A percentile compares a stretch with the other conserved stretches of the same genome.
Conservation (phyloP, 1,139 yeast species). For the Schwanniomyces etchellsii region DNA sequence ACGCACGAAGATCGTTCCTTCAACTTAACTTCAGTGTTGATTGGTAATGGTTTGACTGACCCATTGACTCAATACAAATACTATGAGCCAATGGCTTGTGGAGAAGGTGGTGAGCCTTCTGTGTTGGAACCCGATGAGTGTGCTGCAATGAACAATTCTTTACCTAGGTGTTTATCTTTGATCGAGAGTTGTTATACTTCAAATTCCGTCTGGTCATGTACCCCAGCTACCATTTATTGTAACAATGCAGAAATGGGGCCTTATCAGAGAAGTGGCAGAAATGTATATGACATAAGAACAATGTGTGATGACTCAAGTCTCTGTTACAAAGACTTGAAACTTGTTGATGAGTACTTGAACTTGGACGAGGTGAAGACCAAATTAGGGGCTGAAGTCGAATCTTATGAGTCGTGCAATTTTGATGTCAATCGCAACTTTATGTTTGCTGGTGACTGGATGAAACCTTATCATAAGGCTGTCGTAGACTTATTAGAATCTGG, state of each 20-base stretch:
- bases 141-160: slow-evolving; percentile 60
- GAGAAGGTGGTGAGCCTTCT: slow-evolving; percentile 82
- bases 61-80: slow-evolving; percentile 82
- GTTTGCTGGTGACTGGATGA: slow-evolving; percentile 91
- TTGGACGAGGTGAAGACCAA: slow-evolving; percentile 52
- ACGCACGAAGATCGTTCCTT: slow-evolving; percentile 73
- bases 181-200: slow-evolving; percentile 77
- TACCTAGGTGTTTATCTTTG: slow-evolving; percentile 78
- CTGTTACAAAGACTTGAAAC: slow-evolving; percentile 51
- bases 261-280: slow-evolving; percentile 83
- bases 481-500: slow-evolving; percentile 50
- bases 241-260: slow-evolving; percentile 84
- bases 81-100: slow-evolving; percentile 98
- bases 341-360: slow-evolving; percentile 31
- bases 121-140: slow-evolving; percentile 80
- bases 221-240: slow-evolving; percentile 90
- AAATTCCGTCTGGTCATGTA: slow-evolving; percentile 82
- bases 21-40: slow-evolving; percentile 79
- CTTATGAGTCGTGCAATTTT: slow-evolving; percentile 79
- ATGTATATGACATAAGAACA: slow-evolving; percentile 88
- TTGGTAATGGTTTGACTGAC: slow-evolving; percentile 96
- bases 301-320: slow-evolving; percentile 74
- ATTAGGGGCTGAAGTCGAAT: slow-evolving; percentile 87
- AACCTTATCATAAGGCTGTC: slow-evolving; percentile 70
- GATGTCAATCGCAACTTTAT: slow-evolving; percentile 78